Evolutionary conservation across 306 rosid genomes (phyloP).

Genomic region (Hylodesmum podocarpum): DNA sequence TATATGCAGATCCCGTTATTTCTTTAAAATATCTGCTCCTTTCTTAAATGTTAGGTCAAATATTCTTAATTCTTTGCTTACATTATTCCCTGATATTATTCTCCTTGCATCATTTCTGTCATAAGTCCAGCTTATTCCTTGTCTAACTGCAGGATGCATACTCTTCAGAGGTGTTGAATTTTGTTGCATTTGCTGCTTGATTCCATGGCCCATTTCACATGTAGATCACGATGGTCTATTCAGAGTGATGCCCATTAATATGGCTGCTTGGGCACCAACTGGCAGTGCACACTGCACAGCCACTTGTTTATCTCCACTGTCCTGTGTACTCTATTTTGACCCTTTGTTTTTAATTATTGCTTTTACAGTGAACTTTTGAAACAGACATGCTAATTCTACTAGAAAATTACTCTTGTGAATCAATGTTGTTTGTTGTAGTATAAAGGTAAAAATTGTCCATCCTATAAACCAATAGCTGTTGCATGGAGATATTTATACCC

Average conservation of each 20-base stretch:
- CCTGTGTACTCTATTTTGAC: slow-evolving; percentile 29
- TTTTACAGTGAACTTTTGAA: slow-evolving; percentile 10
- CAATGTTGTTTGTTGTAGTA: slow-evolving; percentile 24
- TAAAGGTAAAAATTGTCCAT: slow-evolving; percentile 10
- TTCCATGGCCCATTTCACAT: slow-evolving; percentile 8
- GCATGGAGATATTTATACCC: slow-evolving; percentile 19
- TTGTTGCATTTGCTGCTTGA: slow-evolving; percentile 24
- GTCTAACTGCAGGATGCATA: slow-evolving; percentile 13
- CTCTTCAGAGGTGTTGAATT: slow-evolving; percentile 30
- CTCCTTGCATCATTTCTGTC: slow-evolving; percentile 12
- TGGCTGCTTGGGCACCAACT: slow-evolving; percentile 16
- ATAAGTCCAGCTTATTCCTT: background rate
- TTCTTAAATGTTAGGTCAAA: slow-evolving; percentile 9
- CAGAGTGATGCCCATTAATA: slow-evolving; percentile 16
- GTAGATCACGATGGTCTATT: slow-evolving; percentile 15
- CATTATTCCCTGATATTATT: background rate
- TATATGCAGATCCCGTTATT: slow-evolving; percentile 24
- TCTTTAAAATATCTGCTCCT: background rate
- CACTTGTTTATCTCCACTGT: slow-evolving; percentile 15
- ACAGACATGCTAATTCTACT: slow-evolving; percentile 19
- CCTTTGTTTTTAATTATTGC: slow-evolving; percentile 23
- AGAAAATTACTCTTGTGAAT: slow-evolving; percentile 19
- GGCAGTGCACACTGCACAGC: slow-evolving; percentile 11
- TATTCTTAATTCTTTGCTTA: slow-evolving; percentile 4
- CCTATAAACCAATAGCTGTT: slow-evolving; percentile 3